Conservation (phyloP, 208 protist genomes). For the Porcisia hertigi region DNA sequence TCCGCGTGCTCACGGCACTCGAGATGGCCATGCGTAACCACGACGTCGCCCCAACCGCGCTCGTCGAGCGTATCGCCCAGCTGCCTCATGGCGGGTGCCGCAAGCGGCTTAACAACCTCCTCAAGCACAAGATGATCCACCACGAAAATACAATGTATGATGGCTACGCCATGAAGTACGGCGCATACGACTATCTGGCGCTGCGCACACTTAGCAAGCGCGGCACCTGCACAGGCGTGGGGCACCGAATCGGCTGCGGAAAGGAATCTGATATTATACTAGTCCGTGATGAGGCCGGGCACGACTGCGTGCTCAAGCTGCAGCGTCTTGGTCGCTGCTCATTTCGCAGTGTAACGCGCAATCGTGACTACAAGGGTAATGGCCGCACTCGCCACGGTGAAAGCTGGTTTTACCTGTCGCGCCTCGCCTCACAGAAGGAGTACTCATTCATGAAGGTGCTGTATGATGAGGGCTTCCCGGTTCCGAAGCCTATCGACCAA, state of each 20-base stretch:
- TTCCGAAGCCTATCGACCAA: slow-evolving; percentile 96
- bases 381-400: slow-evolving; percentile 81
- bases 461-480: slow-evolving; percentile 96
- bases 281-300: slow-evolving; percentile 79
- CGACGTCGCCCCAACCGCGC: slow-evolving; percentile 94
- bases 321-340: slow-evolving; percentile 97
- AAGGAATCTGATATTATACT: slow-evolving; percentile 99
- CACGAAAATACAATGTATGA: slow-evolving; percentile 96
- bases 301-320: slow-evolving; percentile 93
- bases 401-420: slow-evolving; percentile 99
- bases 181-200: slow-evolving; percentile 99
- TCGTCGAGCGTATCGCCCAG: slow-evolving; percentile 96
- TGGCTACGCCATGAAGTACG: slow-evolving; percentile 98
- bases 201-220: slow-evolving; percentile 95
- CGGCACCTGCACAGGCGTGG: slow-evolving; percentile 89
- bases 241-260: slow-evolving; percentile 98
- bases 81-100: slow-evolving; percentile 93
- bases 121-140: slow-evolving; percentile 95
- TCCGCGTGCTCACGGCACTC: slow-evolving; percentile 90
- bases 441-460: slow-evolving; percentile 98
- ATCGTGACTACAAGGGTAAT: slow-evolving; percentile 96
- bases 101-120: slow-evolving; percentile 88
- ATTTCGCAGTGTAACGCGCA: slow-evolving; percentile 97
- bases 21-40: slow-evolving; percentile 99
- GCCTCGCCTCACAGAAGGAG: slow-evolving; percentile 98